phyloP scores from a whole-genome alignment of 352 stramenopile species.

The Phytopythium kandeliae region DNA sequence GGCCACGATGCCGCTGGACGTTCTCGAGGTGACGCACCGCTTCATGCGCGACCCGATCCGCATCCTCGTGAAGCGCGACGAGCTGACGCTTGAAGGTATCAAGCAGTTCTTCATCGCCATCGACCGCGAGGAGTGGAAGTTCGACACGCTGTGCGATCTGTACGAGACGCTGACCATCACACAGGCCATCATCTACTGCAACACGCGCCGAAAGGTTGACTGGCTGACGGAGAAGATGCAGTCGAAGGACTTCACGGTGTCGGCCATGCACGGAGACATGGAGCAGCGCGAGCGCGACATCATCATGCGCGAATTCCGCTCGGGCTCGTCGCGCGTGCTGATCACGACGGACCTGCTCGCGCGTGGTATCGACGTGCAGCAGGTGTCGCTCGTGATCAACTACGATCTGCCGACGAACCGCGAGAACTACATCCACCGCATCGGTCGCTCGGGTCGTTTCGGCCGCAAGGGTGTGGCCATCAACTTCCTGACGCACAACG shows the following conservation, averaged over 20 bases:
- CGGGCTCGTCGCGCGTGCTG: constrained; percentile 97
- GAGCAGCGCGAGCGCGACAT: constrained; percentile 98
- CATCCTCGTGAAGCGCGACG: constrained; percentile 99
- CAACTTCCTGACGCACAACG: constrained; percentile 99
- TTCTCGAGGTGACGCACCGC: constrained; percentile 97
- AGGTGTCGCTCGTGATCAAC: constrained; percentile 98
- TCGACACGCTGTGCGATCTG: constrained; percentile 99
- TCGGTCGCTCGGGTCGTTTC: constrained; percentile 99
- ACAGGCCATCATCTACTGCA: constrained; percentile 99
- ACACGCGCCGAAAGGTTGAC: constrained; percentile 99
- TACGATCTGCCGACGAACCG: constrained; percentile 99
- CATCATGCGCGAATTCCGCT: constrained; percentile 99
- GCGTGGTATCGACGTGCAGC: constrained; percentile 99
- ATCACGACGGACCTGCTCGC: constrained; percentile 99
- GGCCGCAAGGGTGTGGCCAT: constrained; percentile 99
- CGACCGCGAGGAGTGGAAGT: constrained; percentile 99
- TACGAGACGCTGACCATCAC: constrained; percentile 99
- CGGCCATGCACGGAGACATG: constrained; percentile 99
- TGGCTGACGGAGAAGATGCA: constrained; percentile 99
- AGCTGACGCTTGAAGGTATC: constrained; percentile 99
- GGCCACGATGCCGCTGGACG: constrained; percentile 99
- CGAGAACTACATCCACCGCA: constrained; percentile 99
- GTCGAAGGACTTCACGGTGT: constrained; percentile 99
- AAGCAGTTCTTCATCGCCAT: constrained; percentile 99
- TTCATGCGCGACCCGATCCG: constrained; percentile 99